Percentiles rank a stretch among this genome's conserved stretches.
Conservation (phyloP, 108 stramenopile genomes). For the Skeletonema menzelii region DNA sequence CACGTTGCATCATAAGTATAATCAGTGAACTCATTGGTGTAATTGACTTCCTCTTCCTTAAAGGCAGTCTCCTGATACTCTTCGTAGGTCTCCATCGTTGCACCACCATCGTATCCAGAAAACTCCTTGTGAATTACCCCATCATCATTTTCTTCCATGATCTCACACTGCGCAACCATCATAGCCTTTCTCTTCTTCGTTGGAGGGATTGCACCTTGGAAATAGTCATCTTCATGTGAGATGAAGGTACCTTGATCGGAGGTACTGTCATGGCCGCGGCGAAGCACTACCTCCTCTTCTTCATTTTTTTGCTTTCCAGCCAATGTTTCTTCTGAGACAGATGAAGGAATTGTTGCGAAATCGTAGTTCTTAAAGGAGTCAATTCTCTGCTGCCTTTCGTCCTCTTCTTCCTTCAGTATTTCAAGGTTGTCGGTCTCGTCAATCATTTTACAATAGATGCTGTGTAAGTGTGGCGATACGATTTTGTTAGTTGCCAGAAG, state of each 20-base stretch:
- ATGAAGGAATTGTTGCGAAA: neutral
- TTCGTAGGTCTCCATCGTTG: slow-evolving; percentile 5
- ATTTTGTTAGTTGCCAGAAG: neutral
- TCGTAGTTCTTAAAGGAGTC: slow-evolving; percentile 29
- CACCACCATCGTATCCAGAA: slow-evolving; percentile 1
- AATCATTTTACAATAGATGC: neutral
- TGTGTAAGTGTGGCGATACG: neutral
- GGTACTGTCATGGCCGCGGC: neutral
- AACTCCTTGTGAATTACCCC: slow-evolving; percentile 1
- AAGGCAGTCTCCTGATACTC: neutral
- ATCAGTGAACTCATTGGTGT: neutral
- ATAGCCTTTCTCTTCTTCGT: neutral
- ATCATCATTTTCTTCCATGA: slow-evolving; percentile 4
- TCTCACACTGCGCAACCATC: slow-evolving; percentile 4
- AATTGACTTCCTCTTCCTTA: slow-evolving; percentile 2
- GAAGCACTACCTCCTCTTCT: neutral
- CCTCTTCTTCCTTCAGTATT: slow-evolving; percentile 23
- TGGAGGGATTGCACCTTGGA: no score
- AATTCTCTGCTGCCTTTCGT: slow-evolving; percentile 9
- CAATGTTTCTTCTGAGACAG: neutral
- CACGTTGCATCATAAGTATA: slow-evolving; percentile 9
- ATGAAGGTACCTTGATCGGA: slow-evolving; percentile 7
- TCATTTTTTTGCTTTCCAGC: neutral
- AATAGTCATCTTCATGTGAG: slow-evolving; percentile 9
- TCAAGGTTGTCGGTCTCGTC: slow-evolving; percentile 6